These are phyloP conservation scores for Mycena leptocephala DNA, from an alignment of 768 basidiomycete genomes.

Conservation along the genomic window DNA sequence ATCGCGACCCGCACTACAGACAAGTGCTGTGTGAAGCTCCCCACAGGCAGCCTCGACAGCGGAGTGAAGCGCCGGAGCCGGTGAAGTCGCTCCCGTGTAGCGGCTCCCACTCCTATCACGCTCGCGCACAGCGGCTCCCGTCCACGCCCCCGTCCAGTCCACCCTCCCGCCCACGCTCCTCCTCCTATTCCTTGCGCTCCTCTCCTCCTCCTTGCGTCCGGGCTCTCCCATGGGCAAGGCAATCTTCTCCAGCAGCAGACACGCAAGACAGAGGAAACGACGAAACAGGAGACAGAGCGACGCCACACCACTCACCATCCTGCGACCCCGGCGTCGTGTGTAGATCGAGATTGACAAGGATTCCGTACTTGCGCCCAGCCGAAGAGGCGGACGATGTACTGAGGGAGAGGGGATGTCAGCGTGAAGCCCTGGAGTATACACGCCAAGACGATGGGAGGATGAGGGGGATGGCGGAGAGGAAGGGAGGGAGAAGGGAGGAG, in stretches of 20 bases:
- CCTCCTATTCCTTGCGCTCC: background rate
- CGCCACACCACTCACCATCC: too few species aligned
- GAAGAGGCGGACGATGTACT: too few species aligned
- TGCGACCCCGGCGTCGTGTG: too few species aligned
- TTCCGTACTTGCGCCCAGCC: too few species aligned
- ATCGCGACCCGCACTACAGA: background rate
- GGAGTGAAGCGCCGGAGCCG: background rate
- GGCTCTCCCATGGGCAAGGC: background rate
- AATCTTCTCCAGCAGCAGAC: background rate
- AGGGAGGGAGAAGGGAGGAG: background rate
- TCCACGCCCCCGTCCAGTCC: background rate
- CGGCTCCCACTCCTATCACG: background rate
- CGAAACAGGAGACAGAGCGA: background rate
- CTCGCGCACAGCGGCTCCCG: background rate
- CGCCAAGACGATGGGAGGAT: background rate
- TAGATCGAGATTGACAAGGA: too few species aligned
- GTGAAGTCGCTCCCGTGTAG: background rate
- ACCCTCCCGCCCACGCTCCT: background rate
- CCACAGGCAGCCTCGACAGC: background rate
- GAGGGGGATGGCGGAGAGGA: background rate
- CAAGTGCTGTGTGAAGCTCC: background rate
- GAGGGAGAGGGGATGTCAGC: constrained; percentile 2
- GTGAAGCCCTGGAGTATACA: background rate
- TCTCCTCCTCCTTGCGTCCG: background rate
- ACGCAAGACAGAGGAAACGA: background rate